Evolutionary conservation across 2,329 filamentous ascomycete genomes (phyloP), one percentile per base, ranked within the genome.

Genomic region (Phyllachora maydis): DNA sequence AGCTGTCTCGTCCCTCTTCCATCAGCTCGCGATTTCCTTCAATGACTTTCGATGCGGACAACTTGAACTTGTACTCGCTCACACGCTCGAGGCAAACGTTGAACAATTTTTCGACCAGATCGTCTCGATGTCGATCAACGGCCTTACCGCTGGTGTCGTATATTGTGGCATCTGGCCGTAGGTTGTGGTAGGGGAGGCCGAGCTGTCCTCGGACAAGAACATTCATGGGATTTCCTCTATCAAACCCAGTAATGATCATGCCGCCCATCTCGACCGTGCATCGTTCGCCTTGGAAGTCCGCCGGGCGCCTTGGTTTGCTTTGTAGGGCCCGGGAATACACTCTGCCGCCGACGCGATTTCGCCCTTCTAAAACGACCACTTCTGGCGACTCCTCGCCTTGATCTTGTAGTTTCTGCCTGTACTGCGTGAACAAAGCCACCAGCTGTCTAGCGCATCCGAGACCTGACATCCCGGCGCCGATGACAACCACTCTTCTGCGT

Each of bases 241-340:
- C 82, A 42, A 95, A 98, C 1, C 88, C 88, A 16, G 90, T 93
- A 30, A 98, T 82, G 29, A 98, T 95, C 59, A 98, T 92, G 26
- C 85, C 88, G 14, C 88, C 88, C 71, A 93, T 90, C 45, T 98
- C 88, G 16, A 81, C 88, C 11, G 83, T 95, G 39, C 74, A 75
- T 23, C 67, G 55, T 30, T 57, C 62, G 6, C 55, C 59, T 49
- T 63, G 43, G 59, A 65, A 47, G 41, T 33, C 55, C 37, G 41
- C 56, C 49, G 41, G 67, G 35, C 32, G 54, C 41, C 26, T 54
- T 46, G 43, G 63, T 45, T 53, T 74, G 51, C 52, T 68, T 59
- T 54, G 53, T 31, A 73, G 60, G 13, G 61, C 50, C 25, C 64
- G 81, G 25, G 88, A 98, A 47, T 93, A 95, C 11, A 98, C 81